Conservation (phyloP, 1,284 basidiomycete species). For the Marasmius tenuissimus region DNA sequence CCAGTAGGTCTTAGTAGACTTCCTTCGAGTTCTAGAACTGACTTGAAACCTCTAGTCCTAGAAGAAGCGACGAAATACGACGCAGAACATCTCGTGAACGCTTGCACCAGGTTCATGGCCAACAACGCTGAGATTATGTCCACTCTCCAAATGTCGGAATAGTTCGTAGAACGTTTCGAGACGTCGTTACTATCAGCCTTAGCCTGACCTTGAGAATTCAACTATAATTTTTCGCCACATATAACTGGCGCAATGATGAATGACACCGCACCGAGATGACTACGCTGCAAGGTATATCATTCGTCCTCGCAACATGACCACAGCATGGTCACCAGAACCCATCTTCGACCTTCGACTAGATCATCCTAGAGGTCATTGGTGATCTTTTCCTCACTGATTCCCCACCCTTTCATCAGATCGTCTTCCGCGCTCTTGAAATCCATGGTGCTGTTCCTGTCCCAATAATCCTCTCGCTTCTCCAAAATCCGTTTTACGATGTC, state of each 20-base stretch:
- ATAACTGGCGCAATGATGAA: too few relatives aligned
- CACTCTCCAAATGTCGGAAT: not conserved
- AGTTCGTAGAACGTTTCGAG: too few relatives aligned
- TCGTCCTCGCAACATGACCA: too few relatives aligned
- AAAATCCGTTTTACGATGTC: slow-evolving; percentile 11
- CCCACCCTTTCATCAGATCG: not conserved
- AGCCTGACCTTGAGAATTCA: too few relatives aligned
- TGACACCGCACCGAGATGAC: too few relatives aligned
- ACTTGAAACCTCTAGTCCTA: not conserved
- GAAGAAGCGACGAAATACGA: not conserved
- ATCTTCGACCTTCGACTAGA: not conserved
- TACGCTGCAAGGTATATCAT: too few relatives aligned
- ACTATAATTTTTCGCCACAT: too few relatives aligned
- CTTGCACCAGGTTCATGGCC: not conserved
- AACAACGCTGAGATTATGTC: not conserved
- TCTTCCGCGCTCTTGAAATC: slow-evolving; percentile 5
- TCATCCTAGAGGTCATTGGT: slow-evolving; percentile 1
- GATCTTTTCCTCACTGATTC: slow-evolving; percentile 2
- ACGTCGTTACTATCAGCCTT: too few relatives aligned
- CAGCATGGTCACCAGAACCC: not conserved
- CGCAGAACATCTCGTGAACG: not conserved
- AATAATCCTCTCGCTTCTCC: not conserved
- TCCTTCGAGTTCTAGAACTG: not conserved
- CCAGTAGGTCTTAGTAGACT: not conserved
- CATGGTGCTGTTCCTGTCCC: not conserved